Percentiles rank a stretch among this genome's conserved stretches.
phyloP scores from a whole-genome alignment of 2,329 filamentous ascomycete genomes.

The Epichloe bromicola region DNA sequence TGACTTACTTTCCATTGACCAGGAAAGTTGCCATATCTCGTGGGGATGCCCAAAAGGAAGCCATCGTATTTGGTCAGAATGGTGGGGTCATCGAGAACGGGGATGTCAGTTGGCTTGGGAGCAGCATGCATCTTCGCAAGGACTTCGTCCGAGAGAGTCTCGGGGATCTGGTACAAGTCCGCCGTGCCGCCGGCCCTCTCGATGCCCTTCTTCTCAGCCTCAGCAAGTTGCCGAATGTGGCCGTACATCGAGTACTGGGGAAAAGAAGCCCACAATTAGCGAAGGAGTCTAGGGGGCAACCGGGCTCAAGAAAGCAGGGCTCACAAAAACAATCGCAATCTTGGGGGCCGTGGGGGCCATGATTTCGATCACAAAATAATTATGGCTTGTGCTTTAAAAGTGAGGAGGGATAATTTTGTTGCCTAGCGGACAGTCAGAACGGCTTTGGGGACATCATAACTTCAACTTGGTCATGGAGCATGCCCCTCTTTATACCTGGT shows the following conservation, averaged over 20 bases:
- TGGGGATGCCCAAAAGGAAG: conserved; percentile 89
- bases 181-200: conserved; percentile 71
- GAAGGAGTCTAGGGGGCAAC: too few species aligned
- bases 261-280: background rate
- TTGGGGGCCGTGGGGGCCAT: conserved; percentile 94
- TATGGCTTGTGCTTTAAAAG: too few species aligned
- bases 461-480: too few species aligned
- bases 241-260: conserved; percentile 84
- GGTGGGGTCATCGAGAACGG: conserved; percentile 43
- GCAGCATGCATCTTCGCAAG: conserved; percentile 86
- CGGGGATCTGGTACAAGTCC: conserved; percentile 75
- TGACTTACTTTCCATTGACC: conserved; percentile 67
- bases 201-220: conserved; percentile 84
- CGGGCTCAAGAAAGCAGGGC: conserved; percentile 22
- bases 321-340: conserved; percentile 79
- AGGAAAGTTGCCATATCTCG: conserved; percentile 93
- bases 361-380: conserved; percentile 16
- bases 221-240: conserved; percentile 71
- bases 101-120: conserved; percentile 54
- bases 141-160: conserved; percentile 78
- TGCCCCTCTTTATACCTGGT: too few species aligned
- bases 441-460: too few species aligned
- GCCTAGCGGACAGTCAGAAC: too few species aligned
- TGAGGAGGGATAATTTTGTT: too few species aligned
- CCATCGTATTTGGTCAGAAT: conserved; percentile 67